Percentiles rank a stretch among this genome's conserved stretches.
Evolutionary conservation across 192 early-diverging fungal genomes (phyloP).

Genomic region (Gorgonomyces haynaldii): DNA sequence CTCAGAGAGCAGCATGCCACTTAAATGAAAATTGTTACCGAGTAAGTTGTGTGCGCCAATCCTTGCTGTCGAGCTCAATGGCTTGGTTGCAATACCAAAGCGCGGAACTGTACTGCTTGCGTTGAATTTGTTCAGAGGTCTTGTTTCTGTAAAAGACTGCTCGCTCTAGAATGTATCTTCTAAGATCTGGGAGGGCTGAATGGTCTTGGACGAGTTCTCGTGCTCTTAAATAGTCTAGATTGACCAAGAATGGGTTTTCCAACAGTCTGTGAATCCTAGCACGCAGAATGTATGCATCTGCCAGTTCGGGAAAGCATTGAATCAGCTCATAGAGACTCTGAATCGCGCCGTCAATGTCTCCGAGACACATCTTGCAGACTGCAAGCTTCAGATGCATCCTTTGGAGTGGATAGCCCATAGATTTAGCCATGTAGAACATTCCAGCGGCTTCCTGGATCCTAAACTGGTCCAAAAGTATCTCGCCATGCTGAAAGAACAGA

Average conservation of each 20-base stretch:
- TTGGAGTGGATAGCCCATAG: slow-evolving; percentile 4
- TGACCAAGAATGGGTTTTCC: slow-evolving; percentile 20
- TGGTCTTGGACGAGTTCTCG: slow-evolving; percentile 19
- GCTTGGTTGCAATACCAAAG: slow-evolving; percentile 34
- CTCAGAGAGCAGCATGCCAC: slow-evolving; percentile 32
- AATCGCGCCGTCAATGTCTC: neutral
- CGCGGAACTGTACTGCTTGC: slow-evolving; percentile 16
- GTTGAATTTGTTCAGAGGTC: slow-evolving; percentile 27
- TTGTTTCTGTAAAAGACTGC: slow-evolving; percentile 36
- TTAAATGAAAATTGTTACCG: slow-evolving; percentile 1
- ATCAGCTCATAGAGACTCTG: neutral
- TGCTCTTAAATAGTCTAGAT: slow-evolving; percentile 25
- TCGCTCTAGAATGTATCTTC: slow-evolving; percentile 17
- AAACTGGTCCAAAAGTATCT: slow-evolving; percentile 33
- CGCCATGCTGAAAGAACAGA: slow-evolving; percentile 21
- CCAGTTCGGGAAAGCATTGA: neutral
- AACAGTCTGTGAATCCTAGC: slow-evolving; percentile 31
- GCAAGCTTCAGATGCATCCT: slow-evolving; percentile 3
- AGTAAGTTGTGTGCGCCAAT: slow-evolving; percentile 17
- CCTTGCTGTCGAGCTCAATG: slow-evolving; percentile 32
- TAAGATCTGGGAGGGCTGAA: slow-evolving; percentile 25
- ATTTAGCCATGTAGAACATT: slow-evolving; percentile 12
- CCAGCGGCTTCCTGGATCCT: slow-evolving; percentile 27
- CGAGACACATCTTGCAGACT: neutral
- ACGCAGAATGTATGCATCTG: slow-evolving; percentile 34